phyloP scores from a whole-genome alignment of 1,284 basidiomycete genomes.

The Fistulinella staudtii region DNA sequence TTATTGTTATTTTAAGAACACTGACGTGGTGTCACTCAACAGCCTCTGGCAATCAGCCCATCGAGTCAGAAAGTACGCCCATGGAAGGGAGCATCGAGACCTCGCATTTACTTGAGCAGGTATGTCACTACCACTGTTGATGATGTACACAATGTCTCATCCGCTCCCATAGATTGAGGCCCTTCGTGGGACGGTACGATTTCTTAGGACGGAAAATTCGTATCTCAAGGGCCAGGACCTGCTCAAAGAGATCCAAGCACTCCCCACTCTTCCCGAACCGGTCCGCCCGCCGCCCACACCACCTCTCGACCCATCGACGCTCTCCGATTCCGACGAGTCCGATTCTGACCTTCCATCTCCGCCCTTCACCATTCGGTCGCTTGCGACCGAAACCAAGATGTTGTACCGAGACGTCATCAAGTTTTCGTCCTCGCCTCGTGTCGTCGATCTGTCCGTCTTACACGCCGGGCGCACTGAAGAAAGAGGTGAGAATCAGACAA shows the following conservation, averaged over 20 bases:
- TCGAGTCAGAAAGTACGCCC: constrained; percentile 58
- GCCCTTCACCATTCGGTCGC: constrained; percentile 57
- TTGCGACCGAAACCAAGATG: constrained; percentile 76
- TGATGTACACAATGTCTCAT: no score
- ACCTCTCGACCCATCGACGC: constrained; percentile 54
- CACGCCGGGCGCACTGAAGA: constrained; percentile 41
- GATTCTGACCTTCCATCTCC: constrained; percentile 46
- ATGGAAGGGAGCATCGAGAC: constrained; percentile 81
- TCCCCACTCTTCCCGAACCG: constrained; percentile 61
- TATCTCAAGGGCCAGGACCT: constrained; percentile 89
- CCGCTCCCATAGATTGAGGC: constrained; percentile 61
- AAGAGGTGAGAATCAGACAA: constrained; percentile 36
- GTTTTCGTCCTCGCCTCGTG: constrained; percentile 73
- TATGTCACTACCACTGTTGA: constrained; percentile 28
- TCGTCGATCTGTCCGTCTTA: constrained; percentile 75
- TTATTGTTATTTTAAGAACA: not conserved
- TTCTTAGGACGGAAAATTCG: constrained; percentile 88
- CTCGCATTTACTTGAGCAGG: constrained; percentile 81
- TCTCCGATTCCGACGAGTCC: constrained; percentile 62
- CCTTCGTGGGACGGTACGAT: constrained; percentile 85
- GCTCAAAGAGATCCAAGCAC: constrained; percentile 71
- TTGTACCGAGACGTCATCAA: constrained; percentile 80
- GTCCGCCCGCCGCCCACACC: constrained; percentile 51
- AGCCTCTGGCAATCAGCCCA: constrained; percentile 48
- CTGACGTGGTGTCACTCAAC: not conserved